These are phyloP conservation scores for Saturnispora serradocipensis DNA, from an alignment of 805 yeast genomes.

Conservation along the genomic window DNA sequence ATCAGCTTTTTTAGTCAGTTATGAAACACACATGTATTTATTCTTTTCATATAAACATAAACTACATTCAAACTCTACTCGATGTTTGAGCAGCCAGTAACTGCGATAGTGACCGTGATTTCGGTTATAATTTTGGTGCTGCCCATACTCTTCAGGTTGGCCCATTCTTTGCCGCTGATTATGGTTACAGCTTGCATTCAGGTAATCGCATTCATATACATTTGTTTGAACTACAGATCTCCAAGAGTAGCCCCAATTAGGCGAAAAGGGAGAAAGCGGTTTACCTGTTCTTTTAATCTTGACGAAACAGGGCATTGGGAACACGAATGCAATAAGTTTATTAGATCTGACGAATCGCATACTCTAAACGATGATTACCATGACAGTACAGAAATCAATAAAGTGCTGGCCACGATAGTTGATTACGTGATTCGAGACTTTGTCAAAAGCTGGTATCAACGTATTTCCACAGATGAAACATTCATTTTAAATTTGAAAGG, in stretches of 20 bases:
- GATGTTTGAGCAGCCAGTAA: neutral
- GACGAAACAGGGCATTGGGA: conserved; percentile 25
- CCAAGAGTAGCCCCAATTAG: neutral
- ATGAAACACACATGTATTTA: neutral
- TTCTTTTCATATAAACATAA: neutral
- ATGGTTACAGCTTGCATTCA: conserved; percentile 16
- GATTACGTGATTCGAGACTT: conserved; percentile 43
- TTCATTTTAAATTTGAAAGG: conserved; percentile 36
- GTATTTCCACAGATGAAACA: conserved; percentile 31
- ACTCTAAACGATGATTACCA: conserved; percentile 28
- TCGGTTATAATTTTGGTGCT: conserved; percentile 2
- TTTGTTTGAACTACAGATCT: neutral
- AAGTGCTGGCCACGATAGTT: conserved; percentile 41
- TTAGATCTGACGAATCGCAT: conserved; percentile 9
- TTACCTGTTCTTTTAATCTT: conserved; percentile 16
- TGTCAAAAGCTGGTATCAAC: conserved; percentile 45
- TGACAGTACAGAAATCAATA: conserved; percentile 44
- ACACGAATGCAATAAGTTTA: conserved; percentile 14
- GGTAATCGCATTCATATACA: neutral
- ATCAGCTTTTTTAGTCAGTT: neutral
- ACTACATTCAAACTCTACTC: neutral
- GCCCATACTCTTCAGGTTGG: conserved; percentile 7
- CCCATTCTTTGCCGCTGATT: conserved; percentile 6
- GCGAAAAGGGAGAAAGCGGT: neutral
- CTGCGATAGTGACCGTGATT: neutral